A percentile compares a stretch with the other conserved stretches of the same genome.
Conservation (phyloP, 75 land plant genomes). For the Picea sitchensis region DNA sequence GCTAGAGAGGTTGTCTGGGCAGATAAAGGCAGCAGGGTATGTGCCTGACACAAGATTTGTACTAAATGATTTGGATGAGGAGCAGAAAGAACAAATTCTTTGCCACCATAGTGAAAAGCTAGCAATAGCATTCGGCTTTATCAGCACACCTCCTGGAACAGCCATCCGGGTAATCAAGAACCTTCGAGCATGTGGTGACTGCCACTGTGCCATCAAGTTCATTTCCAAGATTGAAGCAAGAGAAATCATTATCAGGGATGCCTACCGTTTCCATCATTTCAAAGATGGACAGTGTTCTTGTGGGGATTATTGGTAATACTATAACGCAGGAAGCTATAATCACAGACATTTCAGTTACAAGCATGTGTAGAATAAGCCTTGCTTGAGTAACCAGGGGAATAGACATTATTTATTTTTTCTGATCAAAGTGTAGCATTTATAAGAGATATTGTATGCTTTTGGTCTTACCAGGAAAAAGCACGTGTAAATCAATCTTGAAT, state of each 20-base stretch:
- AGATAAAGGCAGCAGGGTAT: not conserved
- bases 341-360: too few species aligned
- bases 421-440: too few species aligned
- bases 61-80: not conserved
- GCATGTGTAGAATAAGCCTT: too few species aligned
- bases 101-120: conserved; percentile 1
- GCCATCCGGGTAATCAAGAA: not conserved
- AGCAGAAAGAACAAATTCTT: not conserved
- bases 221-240: not conserved
- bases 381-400: too few species aligned
- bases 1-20: not conserved
- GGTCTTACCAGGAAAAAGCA: too few species aligned
- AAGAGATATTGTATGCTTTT: too few species aligned
- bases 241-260: not conserved
- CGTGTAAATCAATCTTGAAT: too few species aligned
- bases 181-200: not conserved
- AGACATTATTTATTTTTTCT: too few species aligned
- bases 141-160: not conserved
- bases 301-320: not conserved
- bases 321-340: too few species aligned
- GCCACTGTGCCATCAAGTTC: conserved; percentile 1
- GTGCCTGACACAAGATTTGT: not conserved
- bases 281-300: conserved; percentile 5
- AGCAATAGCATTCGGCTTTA: not conserved
- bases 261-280: not conserved